Evolutionary conservation across 2,329 filamentous ascomycete species (phyloP).

Genomic region (Colletotrichum lentis): DNA sequence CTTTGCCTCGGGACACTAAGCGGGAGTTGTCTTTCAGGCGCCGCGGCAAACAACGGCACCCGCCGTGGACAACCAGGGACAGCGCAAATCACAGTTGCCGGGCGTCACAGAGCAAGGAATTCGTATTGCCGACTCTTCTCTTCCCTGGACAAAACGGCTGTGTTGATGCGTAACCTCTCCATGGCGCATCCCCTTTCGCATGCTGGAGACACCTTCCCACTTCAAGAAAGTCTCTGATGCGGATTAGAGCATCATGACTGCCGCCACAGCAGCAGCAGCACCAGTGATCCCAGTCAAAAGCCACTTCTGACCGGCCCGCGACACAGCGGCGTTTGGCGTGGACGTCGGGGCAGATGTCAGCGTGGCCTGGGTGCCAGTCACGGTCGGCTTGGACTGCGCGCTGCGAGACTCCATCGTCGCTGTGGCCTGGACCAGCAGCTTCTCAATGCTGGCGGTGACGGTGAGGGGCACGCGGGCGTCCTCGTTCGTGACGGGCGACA

Average conservation of each 20-base stretch:
- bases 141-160: no score
- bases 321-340: conserved; percentile 45
- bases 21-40: neutral
- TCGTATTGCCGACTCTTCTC: neutral
- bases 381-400: conserved; percentile 28
- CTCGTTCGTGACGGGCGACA: conserved; percentile 33
- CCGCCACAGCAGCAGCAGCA: conserved; percentile 45
- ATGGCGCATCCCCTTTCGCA: neutral
- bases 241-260: conserved; percentile 48
- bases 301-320: conserved; percentile 48
- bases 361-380: conserved; percentile 32
- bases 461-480: conserved; percentile 45
- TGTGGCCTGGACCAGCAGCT: conserved; percentile 41
- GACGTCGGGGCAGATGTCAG: conserved; percentile 36
- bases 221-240: neutral
- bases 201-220: neutral
- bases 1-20: neutral
- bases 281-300: conserved; percentile 48
- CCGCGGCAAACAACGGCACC: neutral
- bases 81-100: neutral
- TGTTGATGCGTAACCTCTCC: neutral
- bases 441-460: conserved; percentile 51
- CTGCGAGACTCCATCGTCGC: conserved; percentile 30
- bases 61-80: neutral
- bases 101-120: neutral